Conservation (phyloP, 2,329 filamentous ascomycete species). For the Diaporthe ampelina region DNA sequence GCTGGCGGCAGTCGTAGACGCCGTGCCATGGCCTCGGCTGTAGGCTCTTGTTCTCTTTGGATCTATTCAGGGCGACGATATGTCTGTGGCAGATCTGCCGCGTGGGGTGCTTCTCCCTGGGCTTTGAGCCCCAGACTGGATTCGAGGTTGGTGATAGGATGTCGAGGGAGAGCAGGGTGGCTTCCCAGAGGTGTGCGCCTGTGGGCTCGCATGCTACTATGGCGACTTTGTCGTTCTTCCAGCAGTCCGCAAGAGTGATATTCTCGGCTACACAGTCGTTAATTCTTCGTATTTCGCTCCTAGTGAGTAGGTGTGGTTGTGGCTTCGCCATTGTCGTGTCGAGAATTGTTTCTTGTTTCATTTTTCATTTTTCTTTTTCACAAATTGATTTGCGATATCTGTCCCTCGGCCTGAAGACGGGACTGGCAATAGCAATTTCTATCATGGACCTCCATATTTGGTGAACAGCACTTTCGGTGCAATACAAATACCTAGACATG, state of each 20-base stretch:
- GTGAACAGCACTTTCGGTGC: neutral
- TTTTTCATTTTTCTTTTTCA: neutral
- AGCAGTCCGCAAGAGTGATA: neutral
- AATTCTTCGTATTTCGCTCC: neutral
- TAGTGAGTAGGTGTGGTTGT: neutral
- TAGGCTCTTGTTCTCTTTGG: neutral
- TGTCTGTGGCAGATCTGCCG: neutral
- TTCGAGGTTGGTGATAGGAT: neutral
- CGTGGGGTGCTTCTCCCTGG: neutral
- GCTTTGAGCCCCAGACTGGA: neutral
- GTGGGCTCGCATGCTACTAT: constrained; percentile 12
- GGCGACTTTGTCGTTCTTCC: constrained; percentile 8
- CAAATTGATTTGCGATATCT: neutral
- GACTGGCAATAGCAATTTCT: neutral
- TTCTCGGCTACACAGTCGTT: neutral
- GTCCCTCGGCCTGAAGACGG: neutral
- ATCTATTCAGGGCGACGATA: neutral
- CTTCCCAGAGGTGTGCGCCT: neutral
- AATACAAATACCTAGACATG: neutral
- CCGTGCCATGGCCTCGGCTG: neutral
- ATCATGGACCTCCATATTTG: neutral
- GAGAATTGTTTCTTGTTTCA: no score
- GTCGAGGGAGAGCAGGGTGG: neutral
- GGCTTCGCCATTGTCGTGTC: neutral
- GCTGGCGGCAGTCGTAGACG: neutral